These are phyloP conservation scores for Candida mattraensis DNA, from an alignment of 805 yeast species.

Conservation along the genomic window DNA sequence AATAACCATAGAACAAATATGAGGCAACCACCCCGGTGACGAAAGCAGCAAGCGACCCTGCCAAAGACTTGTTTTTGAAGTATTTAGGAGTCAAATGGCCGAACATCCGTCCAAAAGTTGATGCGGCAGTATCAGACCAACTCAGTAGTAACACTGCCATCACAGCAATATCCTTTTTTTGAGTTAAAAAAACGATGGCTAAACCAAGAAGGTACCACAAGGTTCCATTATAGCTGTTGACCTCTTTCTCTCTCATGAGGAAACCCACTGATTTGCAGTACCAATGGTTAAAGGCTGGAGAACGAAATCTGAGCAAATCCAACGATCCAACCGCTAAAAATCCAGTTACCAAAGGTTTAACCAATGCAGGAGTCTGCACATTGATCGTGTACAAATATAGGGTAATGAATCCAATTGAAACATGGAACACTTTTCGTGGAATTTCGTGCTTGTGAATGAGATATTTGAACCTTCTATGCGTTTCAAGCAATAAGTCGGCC, in stretches of 20 bases:
- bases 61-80: conserved; percentile 74
- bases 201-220: conserved; percentile 85
- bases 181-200: conserved; percentile 62
- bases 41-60: conserved; percentile 90
- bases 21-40: conserved; percentile 67
- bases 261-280: conserved; percentile 74
- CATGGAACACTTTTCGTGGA: conserved; percentile 85
- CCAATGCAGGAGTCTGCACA: conserved; percentile 53
- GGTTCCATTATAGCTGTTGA: conserved; percentile 75
- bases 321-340: conserved; percentile 56
- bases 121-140: conserved; percentile 98
- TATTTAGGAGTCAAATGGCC: conserved; percentile 84
- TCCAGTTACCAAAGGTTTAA: conserved; percentile 55
- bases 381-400: conserved; percentile 70
- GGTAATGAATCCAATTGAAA: conserved; percentile 83
- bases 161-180: conserved; percentile 78
- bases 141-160: conserved; percentile 78
- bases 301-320: conserved; percentile 67
- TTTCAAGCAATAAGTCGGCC: conserved; percentile 23
- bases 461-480: conserved; percentile 31
- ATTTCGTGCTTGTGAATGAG: conserved; percentile 68
- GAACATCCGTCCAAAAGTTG: conserved; percentile 83
- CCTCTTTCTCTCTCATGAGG: conserved; percentile 82
- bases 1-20: conserved; percentile 66
- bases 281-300: conserved; percentile 58